Conservation (phyloP, 2,329 filamentous ascomycete species). For the Sclerotinia spermophila region DNA sequence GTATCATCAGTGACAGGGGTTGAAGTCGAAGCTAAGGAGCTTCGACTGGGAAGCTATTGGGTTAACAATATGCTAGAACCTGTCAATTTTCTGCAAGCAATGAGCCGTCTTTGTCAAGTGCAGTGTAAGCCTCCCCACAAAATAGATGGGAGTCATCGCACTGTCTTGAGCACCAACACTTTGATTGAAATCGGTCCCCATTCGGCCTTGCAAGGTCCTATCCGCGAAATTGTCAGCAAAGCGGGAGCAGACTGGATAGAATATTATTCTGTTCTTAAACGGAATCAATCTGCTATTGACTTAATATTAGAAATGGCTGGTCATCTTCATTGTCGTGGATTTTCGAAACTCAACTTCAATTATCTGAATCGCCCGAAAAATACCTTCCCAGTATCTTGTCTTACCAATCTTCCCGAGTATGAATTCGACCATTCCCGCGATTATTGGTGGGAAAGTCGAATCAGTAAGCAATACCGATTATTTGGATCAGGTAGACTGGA, state of each 20-base stretch:
- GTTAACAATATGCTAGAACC: slow-evolving; percentile 43
- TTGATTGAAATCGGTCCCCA: slow-evolving; percentile 22
- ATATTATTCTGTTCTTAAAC: background rate
- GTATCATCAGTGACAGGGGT: slow-evolving; percentile 8
- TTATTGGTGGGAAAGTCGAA: slow-evolving; percentile 51
- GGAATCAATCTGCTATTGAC: background rate
- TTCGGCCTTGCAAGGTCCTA: slow-evolving; percentile 13
- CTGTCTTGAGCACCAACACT: background rate
- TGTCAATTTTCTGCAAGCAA: slow-evolving; percentile 32
- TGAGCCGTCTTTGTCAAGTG: background rate
- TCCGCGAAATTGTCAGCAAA: background rate
- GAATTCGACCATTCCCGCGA: slow-evolving; percentile 49
- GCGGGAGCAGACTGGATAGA: background rate
- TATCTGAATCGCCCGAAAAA: background rate
- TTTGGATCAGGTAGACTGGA: slow-evolving; percentile 42
- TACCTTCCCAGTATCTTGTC: background rate
- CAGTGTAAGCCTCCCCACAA: background rate
- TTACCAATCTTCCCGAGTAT: slow-evolving; percentile 49
- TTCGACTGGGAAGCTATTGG: slow-evolving; percentile 40
- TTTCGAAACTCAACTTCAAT: background rate
- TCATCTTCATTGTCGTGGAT: background rate
- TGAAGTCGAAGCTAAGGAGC: background rate
- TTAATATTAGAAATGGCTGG: background rate
- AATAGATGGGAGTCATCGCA: background rate
- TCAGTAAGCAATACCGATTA: slow-evolving; percentile 44